These are phyloP conservation scores for Phaseolus coccineus DNA, from an alignment of 331 rosid species.

Conservation along the genomic window DNA sequence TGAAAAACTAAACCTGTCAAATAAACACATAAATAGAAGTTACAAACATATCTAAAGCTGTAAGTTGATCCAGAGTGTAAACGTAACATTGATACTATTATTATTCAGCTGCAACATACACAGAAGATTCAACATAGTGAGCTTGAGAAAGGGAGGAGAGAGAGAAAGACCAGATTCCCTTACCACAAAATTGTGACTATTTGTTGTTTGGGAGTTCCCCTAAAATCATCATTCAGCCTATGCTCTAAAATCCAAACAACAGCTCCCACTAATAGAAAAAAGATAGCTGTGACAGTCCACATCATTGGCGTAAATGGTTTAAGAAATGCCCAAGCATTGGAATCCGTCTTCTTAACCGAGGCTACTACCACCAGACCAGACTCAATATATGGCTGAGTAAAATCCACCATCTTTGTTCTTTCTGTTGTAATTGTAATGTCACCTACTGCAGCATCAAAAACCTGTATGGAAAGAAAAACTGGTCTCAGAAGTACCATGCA, in stretches of 20 bases:
- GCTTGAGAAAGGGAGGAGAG: background rate
- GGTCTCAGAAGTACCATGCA: conserved; percentile 38
- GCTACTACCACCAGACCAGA: conserved; percentile 89
- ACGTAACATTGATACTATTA: conserved; percentile 2
- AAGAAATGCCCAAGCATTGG: conserved; percentile 82
- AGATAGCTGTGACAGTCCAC: conserved; percentile 75
- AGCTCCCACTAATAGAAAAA: conserved; percentile 72
- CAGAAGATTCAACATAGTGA: background rate
- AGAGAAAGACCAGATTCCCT: conserved; percentile 39
- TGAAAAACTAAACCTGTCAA: conserved; percentile 89
- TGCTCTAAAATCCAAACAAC: conserved; percentile 91
- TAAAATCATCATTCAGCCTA: conserved; percentile 80
- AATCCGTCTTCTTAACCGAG: conserved; percentile 60
- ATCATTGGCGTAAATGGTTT: conserved; percentile 70
- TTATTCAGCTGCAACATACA: conserved; percentile 25
- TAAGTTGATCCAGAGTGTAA: conserved; percentile 28
- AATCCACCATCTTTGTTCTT: conserved; percentile 84
- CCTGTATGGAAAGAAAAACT: conserved; percentile 52
- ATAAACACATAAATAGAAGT: conserved; percentile 38
- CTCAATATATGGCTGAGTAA: conserved; percentile 85
- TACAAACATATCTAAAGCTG: conserved; percentile 26
- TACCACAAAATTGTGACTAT: conserved; percentile 77
- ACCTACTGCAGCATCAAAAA: conserved; percentile 80
- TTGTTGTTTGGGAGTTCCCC: conserved; percentile 85
- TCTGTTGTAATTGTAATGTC: conserved; percentile 81